phyloP scores from a whole-genome alignment of 2,329 filamentous ascomycete genomes.

The Onygenales sp. region DNA sequence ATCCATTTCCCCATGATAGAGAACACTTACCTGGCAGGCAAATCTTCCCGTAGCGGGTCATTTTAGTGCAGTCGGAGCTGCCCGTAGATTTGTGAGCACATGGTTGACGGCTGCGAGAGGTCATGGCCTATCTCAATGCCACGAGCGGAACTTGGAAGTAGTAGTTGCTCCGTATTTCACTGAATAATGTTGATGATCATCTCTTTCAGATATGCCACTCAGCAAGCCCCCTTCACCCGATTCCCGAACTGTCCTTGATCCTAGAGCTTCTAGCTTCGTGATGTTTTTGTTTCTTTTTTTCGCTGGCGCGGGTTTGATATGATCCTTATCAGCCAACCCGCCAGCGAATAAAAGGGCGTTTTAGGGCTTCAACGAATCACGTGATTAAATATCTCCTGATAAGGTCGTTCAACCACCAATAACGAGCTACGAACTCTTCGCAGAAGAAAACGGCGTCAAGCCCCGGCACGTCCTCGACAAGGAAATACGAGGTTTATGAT shows the following conservation, averaged over 20 bases:
- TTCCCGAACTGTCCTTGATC: too few relatives aligned
- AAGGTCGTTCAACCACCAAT: neutral
- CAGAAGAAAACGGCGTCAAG: too few relatives aligned
- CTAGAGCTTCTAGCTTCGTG: neutral
- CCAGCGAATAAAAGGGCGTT: neutral
- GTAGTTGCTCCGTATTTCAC: neutral
- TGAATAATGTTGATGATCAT: neutral
- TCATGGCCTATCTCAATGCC: neutral
- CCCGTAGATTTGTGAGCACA: neutral
- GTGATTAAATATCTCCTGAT: conserved; percentile 6
- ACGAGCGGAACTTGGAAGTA: neutral
- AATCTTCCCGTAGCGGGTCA: too few relatives aligned
- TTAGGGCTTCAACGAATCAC: neutral
- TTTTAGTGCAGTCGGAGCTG: neutral
- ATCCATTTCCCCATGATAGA: too few relatives aligned
- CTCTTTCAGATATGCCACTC: too few relatives aligned
- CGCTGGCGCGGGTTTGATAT: neutral
- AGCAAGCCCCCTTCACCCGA: too few relatives aligned
- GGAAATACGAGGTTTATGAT: too few relatives aligned
- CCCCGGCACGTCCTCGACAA: too few relatives aligned
- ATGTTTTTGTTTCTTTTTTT: neutral
- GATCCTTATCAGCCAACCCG: neutral
- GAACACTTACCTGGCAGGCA: too few relatives aligned
- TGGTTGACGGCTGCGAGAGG: neutral
- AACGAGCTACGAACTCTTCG: too few relatives aligned